Percentiles rank a stretch among this genome's conserved stretches.
Conservation (phyloP, 148 eudicot genomes). For the Heliosperma pusillum region DNA sequence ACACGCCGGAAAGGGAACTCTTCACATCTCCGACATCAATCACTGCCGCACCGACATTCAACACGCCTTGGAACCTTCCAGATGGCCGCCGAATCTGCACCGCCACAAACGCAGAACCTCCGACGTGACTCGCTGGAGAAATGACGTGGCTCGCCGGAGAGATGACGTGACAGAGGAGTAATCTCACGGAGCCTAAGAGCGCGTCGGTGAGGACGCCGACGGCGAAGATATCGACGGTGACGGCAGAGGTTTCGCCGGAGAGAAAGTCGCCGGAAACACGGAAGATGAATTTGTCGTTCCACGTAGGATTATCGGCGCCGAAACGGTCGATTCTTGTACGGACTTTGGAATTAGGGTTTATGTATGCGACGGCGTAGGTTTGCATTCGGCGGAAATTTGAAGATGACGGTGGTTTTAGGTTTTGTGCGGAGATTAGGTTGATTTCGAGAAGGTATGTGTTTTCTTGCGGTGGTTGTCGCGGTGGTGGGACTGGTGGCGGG, state of each 20-base stretch:
- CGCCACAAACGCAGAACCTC: conserved; percentile 54
- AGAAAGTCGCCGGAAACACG: conserved; percentile 56
- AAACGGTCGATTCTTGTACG: conserved; percentile 54
- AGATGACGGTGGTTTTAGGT: conserved; percentile 51
- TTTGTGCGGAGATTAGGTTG: conserved; percentile 82
- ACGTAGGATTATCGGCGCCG: conserved; percentile 71
- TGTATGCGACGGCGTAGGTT: conserved; percentile 68
- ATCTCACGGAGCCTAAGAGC: conserved; percentile 65
- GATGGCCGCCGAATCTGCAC: conserved; percentile 73
- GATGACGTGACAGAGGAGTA: conserved; percentile 49
- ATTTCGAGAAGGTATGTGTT: conserved; percentile 58
- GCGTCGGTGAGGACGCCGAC: conserved; percentile 58
- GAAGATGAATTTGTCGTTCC: conserved; percentile 91
- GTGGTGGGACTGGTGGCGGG: conserved; percentile 25
- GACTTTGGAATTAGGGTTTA: conserved; percentile 51
- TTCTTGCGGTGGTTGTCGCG: conserved; percentile 11
- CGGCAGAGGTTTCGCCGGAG: conserved; percentile 59
- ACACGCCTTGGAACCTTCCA: conserved; percentile 72
- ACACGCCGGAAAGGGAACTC: conserved; percentile 20
- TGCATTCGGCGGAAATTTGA: conserved; percentile 50
- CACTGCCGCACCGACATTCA: conserved; percentile 62
- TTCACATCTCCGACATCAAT: conserved; percentile 29
- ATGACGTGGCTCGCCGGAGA: conserved; percentile 16
- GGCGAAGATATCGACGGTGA: conserved; percentile 71
- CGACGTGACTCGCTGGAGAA: conserved; percentile 17